These are phyloP conservation scores for Oryza coarctata DNA, from an alignment of 176 grass and related monocot genomes.

Conservation along the genomic window DNA sequence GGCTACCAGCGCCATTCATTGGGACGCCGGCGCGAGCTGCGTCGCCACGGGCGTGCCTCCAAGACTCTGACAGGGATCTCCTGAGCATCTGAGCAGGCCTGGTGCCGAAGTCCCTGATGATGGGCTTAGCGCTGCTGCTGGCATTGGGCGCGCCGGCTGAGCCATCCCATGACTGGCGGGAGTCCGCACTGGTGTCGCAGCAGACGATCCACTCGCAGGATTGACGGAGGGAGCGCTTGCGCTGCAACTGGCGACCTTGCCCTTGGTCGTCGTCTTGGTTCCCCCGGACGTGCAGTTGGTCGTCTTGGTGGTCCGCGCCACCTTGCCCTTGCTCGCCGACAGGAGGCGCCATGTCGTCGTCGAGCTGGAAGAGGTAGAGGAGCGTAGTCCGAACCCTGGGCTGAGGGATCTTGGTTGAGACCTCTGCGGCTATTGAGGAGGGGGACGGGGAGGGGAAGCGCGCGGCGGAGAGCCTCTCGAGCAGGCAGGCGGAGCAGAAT, in stretches of 20 bases:
- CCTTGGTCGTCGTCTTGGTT: constrained; percentile 4
- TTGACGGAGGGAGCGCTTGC: constrained; percentile 51
- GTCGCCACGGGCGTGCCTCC: constrained; percentile 13
- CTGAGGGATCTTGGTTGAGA: background rate
- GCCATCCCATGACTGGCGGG: constrained; percentile 68
- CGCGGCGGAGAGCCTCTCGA: constrained; percentile 51
- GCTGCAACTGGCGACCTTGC: constrained; percentile 16
- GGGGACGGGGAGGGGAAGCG: background rate
- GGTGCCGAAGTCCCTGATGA: constrained; percentile 41
- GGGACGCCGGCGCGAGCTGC: background rate
- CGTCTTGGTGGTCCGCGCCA: background rate
- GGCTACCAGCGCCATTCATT: constrained; percentile 20
- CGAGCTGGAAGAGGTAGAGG: constrained; percentile 56
- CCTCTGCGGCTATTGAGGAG: background rate
- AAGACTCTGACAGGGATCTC: constrained; percentile 62
- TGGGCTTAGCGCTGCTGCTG: constrained; percentile 2
- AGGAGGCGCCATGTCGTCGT: constrained; percentile 43
- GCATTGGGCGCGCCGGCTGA: constrained; percentile 27
- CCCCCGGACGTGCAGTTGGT: no score
- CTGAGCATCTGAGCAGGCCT: constrained; percentile 40
- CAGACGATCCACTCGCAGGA: constrained; percentile 72
- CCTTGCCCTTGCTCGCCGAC: background rate
- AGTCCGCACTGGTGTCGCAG: constrained; percentile 40
- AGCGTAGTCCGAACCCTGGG: constrained; percentile 44
- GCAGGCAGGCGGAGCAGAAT: constrained; percentile 68